A percentile compares a stretch with the other conserved stretches of the same genome.
These are phyloP conservation scores for Tremellales sp. DNA, from an alignment of 1,284 basidiomycete species.

Conservation along the genomic window DNA sequence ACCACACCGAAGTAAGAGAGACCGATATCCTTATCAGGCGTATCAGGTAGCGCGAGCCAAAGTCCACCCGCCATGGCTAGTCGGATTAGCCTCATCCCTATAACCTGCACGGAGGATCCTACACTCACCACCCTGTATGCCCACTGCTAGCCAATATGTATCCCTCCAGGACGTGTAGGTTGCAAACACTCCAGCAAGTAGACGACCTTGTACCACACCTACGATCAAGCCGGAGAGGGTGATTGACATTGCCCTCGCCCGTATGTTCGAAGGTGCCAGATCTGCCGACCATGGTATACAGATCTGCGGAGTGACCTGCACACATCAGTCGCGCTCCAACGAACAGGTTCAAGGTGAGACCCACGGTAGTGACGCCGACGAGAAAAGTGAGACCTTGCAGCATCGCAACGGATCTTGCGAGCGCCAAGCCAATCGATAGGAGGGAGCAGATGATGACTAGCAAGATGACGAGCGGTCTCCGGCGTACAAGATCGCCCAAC, in stretches of 20 bases:
- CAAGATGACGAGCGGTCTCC: slow-evolving; percentile 55
- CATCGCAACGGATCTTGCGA: slow-evolving; percentile 53
- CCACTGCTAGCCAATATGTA: slow-evolving; percentile 64
- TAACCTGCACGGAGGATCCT: not conserved
- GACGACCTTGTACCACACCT: slow-evolving; percentile 65
- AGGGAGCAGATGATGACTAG: slow-evolving; percentile 53
- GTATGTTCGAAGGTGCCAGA: slow-evolving; percentile 60
- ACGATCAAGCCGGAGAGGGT: slow-evolving; percentile 65
- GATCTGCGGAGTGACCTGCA: slow-evolving; percentile 39
- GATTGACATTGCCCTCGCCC: slow-evolving; percentile 62
- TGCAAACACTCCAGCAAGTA: slow-evolving; percentile 63
- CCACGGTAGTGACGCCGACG: slow-evolving; percentile 53
- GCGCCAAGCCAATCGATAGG: slow-evolving; percentile 58
- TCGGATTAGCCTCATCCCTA: not conserved
- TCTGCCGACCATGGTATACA: slow-evolving; percentile 64
- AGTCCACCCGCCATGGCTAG: slow-evolving; percentile 54
- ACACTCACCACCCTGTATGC: slow-evolving; percentile 46
- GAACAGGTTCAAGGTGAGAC: slow-evolving; percentile 12
- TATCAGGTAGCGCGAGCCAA: slow-evolving; percentile 64
- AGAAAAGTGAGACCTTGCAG: slow-evolving; percentile 60
- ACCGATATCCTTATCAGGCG: slow-evolving; percentile 58
- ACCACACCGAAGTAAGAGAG: slow-evolving; percentile 59
- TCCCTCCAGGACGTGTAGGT: slow-evolving; percentile 61
- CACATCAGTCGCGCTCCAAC: slow-evolving; percentile 50
- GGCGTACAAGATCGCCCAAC: slow-evolving; percentile 62